Conservation (phyloP, 805 yeast genomes). For the Starmerella stellata region DNA sequence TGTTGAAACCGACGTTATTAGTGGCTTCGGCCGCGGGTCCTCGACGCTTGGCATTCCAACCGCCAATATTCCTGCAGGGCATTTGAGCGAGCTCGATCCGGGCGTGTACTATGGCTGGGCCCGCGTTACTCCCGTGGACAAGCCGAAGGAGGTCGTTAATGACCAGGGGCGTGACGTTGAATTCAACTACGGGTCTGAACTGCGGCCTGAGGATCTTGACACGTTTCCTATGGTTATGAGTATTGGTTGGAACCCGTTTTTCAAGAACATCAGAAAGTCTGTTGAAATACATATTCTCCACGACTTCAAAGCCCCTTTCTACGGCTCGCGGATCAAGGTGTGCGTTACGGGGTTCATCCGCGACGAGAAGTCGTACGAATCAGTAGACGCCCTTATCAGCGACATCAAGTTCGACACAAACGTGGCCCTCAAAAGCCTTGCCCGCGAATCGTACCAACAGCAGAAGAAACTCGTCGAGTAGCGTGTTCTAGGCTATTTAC, state of each 20-base stretch:
- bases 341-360: constrained; percentile 73
- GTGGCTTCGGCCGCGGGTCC: constrained; percentile 94
- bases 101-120: constrained; percentile 90
- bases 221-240: constrained; percentile 83
- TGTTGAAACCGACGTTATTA: constrained; percentile 29
- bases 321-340: constrained; percentile 61
- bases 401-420: constrained; percentile 70
- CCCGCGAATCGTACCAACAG: constrained; percentile 27
- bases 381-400: constrained; percentile 63
- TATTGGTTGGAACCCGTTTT: constrained; percentile 90
- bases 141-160: constrained; percentile 20
- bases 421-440: constrained; percentile 39
- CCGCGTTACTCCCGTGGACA: constrained; percentile 18
- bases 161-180: constrained; percentile 25
- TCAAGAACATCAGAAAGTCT: constrained; percentile 56
- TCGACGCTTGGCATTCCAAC: constrained; percentile 89
- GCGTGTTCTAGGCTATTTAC: constrained; percentile 39
- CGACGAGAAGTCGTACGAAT: constrained; percentile 73
- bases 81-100: constrained; percentile 31
- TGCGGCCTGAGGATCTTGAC: constrained; percentile 27
- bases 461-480: constrained; percentile 16
- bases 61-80: constrained; percentile 52
- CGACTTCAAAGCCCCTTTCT: constrained; percentile 47
- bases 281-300: constrained; percentile 75
- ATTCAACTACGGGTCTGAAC: constrained; percentile 42